Evolutionary conservation across 2,329 filamentous ascomycete genomes (phyloP), one percentile per base, ranked within the genome.

Genomic region (Botrytis sinoallii): DNA sequence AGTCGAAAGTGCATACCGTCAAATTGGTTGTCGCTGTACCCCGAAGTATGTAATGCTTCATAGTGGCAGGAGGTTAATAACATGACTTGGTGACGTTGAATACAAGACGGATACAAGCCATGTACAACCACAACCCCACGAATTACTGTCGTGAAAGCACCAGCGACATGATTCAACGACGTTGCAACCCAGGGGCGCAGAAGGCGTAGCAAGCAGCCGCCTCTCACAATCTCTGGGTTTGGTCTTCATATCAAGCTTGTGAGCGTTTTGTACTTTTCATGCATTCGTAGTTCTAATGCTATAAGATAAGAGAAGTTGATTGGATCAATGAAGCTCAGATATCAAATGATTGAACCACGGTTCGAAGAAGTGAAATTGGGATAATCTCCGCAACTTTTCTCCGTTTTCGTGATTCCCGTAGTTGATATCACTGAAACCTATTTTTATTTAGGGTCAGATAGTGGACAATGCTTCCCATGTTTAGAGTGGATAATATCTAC

Each of bases 111-210:
- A 38, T 48, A 59, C 71, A 72, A 72, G 67, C 71, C 63, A 55
- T 72, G 71, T 69, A 60, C 71, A 46, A 68, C 52, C 29, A 68
- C 44, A 42, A 69, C 71, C 71, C 71, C 71, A 69, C 71, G 67
- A 42, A 42, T 29, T 46, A 48, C 57, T 68, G 63, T 59, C n/a
- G 70, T 68, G 70, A 63, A 40, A 60, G 52, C 40, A 60, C 25
- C 68, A 61, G 68, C 68, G 60, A 40, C 48, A 72, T 46, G 40
- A 44, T 48, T 63, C 70, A 72, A 68, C 48, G 63, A 69, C 40
- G 71, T 72, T 72, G 52, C 46, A 72, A 72, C 40, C 63, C 63
- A 72, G 63, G 71, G 71, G 71, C 71, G 29, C 29, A 72, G 63
- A 42, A 42, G 48, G 48, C 35, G 35, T 59, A 72, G 70, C 70